phyloP scores from a whole-genome alignment of 2,329 filamentous ascomycete genomes.

The Calonectria pteridis region DNA sequence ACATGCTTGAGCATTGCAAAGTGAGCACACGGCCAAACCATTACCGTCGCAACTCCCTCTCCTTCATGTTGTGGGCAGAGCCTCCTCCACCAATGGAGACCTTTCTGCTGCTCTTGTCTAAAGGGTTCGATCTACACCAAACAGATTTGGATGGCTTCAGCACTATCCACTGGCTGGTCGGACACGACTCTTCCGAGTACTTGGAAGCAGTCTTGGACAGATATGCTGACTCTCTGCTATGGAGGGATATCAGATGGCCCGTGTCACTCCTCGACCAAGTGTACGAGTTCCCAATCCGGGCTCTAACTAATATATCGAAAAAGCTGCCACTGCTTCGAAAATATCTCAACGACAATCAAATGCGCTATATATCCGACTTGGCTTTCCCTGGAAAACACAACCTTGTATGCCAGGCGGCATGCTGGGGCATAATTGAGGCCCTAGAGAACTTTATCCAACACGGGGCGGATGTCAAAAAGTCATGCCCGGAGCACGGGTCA shows the following conservation, averaged over 20 bases:
- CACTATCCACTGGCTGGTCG: neutral
- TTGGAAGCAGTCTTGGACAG: neutral
- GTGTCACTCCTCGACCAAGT: neutral
- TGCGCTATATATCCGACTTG: neutral
- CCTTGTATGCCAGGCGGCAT: neutral
- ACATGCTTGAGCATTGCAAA: neutral
- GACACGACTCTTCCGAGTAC: neutral
- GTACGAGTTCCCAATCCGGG: neutral
- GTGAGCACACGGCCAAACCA: neutral
- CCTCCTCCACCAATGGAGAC: neutral
- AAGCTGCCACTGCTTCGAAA: neutral
- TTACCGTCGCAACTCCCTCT: neutral
- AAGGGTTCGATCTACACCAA: neutral
- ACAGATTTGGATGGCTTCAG: slow-evolving; percentile 3
- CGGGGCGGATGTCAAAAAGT: neutral
- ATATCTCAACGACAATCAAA: neutral
- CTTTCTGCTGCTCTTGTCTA: neutral
- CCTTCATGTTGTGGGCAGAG: neutral
- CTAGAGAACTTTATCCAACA: neutral
- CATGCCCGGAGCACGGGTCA: neutral
- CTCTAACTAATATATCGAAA: neutral
- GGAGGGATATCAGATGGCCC: neutral
- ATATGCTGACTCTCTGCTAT: neutral
- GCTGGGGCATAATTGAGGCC: neutral
- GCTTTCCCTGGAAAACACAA: neutral